phyloP scores from a whole-genome alignment of 352 stramenopile genomes.

The Phytophthora tentaculata region DNA sequence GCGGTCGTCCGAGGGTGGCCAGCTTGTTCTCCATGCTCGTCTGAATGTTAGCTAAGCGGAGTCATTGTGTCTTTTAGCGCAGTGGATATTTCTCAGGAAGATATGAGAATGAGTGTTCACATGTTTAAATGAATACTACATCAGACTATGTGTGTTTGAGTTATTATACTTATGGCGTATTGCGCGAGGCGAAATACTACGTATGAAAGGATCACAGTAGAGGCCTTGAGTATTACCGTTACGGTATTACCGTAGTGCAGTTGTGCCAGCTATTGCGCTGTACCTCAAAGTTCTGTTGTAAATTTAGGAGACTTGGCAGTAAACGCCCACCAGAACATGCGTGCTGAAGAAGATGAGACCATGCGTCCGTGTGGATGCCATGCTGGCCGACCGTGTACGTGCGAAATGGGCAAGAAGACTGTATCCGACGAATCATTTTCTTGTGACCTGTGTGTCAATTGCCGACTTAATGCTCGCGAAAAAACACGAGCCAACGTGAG shows the following conservation, averaged over 20 bases:
- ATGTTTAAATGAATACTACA: slow-evolving; percentile 40
- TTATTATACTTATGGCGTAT: too few relatives aligned
- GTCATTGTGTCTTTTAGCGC: slow-evolving; percentile 27
- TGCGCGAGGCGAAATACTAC: too few relatives aligned
- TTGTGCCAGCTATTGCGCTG: too few relatives aligned
- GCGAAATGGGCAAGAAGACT: slow-evolving; percentile 46
- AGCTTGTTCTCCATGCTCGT: slow-evolving; percentile 33
- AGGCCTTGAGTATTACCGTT: too few relatives aligned
- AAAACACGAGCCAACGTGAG: slow-evolving; percentile 21
- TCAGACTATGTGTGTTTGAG: slow-evolving; percentile 19
- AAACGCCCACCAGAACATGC: slow-evolving; percentile 2
- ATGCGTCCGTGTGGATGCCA: slow-evolving; percentile 74
- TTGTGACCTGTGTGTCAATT: slow-evolving; percentile 69
- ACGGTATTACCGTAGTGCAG: too few relatives aligned
- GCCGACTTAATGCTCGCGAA: slow-evolving; percentile 54
- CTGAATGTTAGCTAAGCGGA: slow-evolving; percentile 38
- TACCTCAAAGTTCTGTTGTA: too few relatives aligned
- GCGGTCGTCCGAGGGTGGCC: slow-evolving; percentile 32
- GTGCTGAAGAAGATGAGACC: slow-evolving; percentile 44
- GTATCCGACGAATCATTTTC: slow-evolving; percentile 15
- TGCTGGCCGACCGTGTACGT: slow-evolving; percentile 60
- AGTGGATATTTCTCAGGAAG: slow-evolving; percentile 31
- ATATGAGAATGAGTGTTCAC: slow-evolving; percentile 18
- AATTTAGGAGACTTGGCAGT: slow-evolving; percentile 4
- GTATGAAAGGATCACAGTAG: too few relatives aligned